Conservation (phyloP, 768 basidiomycete genomes). For the Coprinopsis cinerea region DNA sequence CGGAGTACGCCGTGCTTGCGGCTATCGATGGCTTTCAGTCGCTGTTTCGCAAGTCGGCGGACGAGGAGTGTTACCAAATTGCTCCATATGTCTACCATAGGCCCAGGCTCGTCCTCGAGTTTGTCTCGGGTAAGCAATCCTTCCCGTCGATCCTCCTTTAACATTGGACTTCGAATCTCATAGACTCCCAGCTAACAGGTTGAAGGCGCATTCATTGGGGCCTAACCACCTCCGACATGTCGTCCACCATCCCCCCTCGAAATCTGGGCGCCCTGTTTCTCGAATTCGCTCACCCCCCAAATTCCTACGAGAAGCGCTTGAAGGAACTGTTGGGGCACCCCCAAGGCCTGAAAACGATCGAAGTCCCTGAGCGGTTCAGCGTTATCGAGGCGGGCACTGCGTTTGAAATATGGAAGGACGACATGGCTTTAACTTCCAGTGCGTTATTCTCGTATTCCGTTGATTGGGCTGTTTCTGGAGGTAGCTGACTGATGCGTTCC, state of each 20-base stretch:
- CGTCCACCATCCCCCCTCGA: slow-evolving; percentile 55
- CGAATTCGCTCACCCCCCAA: slow-evolving; percentile 23
- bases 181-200: slow-evolving; percentile 42
- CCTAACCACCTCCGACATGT: slow-evolving; percentile 60
- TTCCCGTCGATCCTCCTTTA: neutral
- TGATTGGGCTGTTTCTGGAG: too few relatives aligned
- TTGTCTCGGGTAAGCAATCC: slow-evolving; percentile 57
- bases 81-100: slow-evolving; percentile 75
- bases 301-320: slow-evolving; percentile 51
- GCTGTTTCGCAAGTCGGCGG: slow-evolving; percentile 59
- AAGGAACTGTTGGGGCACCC: slow-evolving; percentile 36
- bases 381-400: slow-evolving; percentile 66
- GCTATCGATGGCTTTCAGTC: slow-evolving; percentile 89
- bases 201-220: slow-evolving; percentile 67
- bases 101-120: slow-evolving; percentile 75
- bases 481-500: slow-evolving; percentile 4
- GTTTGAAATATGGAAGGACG: slow-evolving; percentile 72
- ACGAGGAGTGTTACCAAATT: slow-evolving; percentile 63
- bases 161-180: neutral
- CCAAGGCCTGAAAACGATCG: slow-evolving; percentile 34
- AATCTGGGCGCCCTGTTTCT: slow-evolving; percentile 58
- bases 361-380: slow-evolving; percentile 51
- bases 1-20: slow-evolving; percentile 71
- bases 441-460: slow-evolving; percentile 19
- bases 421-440: slow-evolving; percentile 49